A percentile compares a stretch with the other conserved stretches of the same genome.
Evolutionary conservation across 148 eudicot genomes (phyloP).

Genomic region (Heliosperma pusillum): DNA sequence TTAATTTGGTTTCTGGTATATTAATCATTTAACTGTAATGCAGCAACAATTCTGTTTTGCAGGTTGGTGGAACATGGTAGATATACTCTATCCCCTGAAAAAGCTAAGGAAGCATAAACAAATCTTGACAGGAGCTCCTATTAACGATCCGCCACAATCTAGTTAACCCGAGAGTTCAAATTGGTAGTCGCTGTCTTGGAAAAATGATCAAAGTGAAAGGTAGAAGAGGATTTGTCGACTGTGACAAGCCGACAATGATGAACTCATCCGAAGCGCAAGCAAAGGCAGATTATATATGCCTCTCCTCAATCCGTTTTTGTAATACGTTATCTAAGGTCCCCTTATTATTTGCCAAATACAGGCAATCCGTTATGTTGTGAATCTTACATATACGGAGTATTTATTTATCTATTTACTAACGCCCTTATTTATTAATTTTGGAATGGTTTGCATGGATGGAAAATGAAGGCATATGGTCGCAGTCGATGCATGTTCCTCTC

Average conservation of each 20-base stretch:
- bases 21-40: not conserved
- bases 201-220: conserved; percentile 49
- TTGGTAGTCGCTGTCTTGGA: conserved; percentile 39
- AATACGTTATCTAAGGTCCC: conserved; percentile 9
- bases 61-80: conserved; percentile 92
- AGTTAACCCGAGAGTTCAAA: conserved; percentile 47
- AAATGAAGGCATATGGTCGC: conserved; percentile 20
- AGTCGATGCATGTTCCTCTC: conserved; percentile 19
- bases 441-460: conserved; percentile 6
- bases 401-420: too few relatives aligned
- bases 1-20: not conserved
- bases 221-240: conserved; percentile 44
- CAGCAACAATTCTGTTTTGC: conserved; percentile 14
- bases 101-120: conserved; percentile 79
- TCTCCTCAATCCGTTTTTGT: conserved; percentile 12
- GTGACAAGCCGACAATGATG: conserved; percentile 63
- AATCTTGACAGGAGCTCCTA: conserved; percentile 57
- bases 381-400: too few relatives aligned
- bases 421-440: not conserved
- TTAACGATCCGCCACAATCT: conserved; percentile 42
- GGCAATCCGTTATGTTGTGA: too few relatives aligned
- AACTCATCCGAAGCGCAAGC: conserved; percentile 58
- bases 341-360: not conserved
- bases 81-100: conserved; percentile 55
- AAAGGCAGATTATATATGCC: conserved; percentile 29